These are phyloP conservation scores for Ochetophila trinervis DNA, from an alignment of 306 rosid species.

Conservation along the genomic window DNA sequence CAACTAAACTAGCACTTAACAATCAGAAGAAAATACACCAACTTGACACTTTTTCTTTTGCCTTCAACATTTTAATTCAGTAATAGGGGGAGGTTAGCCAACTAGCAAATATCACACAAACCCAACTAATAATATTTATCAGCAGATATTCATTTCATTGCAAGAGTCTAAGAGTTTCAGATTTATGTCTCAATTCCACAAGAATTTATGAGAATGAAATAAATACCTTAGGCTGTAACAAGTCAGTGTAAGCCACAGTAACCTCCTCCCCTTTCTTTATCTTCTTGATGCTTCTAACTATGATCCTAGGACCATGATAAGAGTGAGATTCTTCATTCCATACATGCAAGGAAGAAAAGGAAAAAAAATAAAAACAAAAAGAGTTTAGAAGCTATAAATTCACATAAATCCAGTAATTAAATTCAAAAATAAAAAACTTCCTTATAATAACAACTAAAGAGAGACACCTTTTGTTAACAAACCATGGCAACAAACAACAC, in stretches of 20 bases:
- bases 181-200: too few relatives aligned
- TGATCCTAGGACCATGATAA: conserved; percentile 57
- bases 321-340: conserved; percentile 4
- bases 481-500: conserved; percentile 31
- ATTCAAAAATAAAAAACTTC: background rate
- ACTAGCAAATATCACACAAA: background rate
- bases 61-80: too few relatives aligned
- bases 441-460: background rate
- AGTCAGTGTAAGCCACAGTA: conserved; percentile 70
- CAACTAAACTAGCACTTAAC: background rate
- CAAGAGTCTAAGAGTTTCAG: background rate
- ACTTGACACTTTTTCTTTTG: too few relatives aligned
- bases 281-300: conserved; percentile 70
- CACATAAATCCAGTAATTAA: background rate
- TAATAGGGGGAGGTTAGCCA: background rate
- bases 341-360: background rate
- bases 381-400: background rate
- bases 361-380: background rate
- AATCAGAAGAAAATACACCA: background rate
- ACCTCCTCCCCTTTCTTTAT: conserved; percentile 64
- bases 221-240: conserved; percentile 69
- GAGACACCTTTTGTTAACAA: conserved; percentile 40
- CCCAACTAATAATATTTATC: too few relatives aligned
- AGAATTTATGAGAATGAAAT: background rate
- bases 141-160: background rate